Evolutionary conservation across 2,329 filamentous ascomycete species (phyloP), one percentile per base, ranked within the genome.

Genomic region (Clonostachys chloroleuca): DNA sequence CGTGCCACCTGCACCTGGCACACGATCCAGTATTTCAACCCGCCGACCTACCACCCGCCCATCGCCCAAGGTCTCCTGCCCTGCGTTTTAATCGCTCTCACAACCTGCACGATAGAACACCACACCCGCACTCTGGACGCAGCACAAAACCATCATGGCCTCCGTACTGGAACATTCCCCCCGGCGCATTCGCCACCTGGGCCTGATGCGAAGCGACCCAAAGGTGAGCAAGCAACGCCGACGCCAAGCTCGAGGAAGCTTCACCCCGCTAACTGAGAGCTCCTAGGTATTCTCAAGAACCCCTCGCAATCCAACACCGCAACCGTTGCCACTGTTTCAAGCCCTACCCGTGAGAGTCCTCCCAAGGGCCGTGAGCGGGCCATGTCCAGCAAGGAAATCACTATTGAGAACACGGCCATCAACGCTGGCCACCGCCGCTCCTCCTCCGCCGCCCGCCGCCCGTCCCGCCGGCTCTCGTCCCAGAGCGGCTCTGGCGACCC

Each of bases 381-480:
- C 48, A 61, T 70, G 56, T 82, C 81, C 5, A 86, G 91, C 55
- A 94, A 95, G 70, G 94, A 97, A 62, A 76, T 96, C 58, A 95
- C 91, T 5, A 82, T 97, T 50, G 85, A 92, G 66, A 99, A 99
- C 70, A 99, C 94, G 1, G 82, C 96, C 52, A 83, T 89, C 63
- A 99, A 99, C 73, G 91, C 94, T 42, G 94, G 94, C 34, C 88
- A 87, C 55, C 87, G 89, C 51, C 92, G 88, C 17, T 94, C 89
- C 0, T 92, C 89, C 3, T 81, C 81, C 24, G 78, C 83, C 3
- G 80, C 80, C 52, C 81, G 82, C 40, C 36, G 14, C 36, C 24
- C 18, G 6, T 40, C 40, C 18, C 18, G 33, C n/a, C 12, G 16
- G 9, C 57, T 65, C 8, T 77, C 81, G 9, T 87, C 84, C n/a